These are phyloP conservation scores for Parathielavia hyrcaniae DNA, from an alignment of 495 filamentous ascomycete genomes.

Conservation along the genomic window DNA sequence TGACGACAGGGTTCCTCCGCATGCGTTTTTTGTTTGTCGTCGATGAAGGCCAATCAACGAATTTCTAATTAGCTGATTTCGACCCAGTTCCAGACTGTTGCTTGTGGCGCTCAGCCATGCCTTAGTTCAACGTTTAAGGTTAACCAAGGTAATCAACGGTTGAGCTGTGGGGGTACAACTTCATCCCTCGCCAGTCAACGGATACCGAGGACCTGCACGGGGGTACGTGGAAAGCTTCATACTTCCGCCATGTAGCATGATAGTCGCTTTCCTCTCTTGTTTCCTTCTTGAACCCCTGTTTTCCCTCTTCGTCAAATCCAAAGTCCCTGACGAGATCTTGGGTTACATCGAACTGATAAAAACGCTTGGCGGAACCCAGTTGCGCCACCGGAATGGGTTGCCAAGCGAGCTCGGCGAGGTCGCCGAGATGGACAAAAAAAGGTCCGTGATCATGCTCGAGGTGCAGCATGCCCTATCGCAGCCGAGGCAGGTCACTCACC, in stretches of 20 bases:
- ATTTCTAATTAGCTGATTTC: conserved; percentile 9
- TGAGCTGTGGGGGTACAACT: too few relatives aligned
- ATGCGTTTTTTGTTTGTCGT: neutral
- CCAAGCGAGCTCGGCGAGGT: conserved; percentile 13
- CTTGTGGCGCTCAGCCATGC: neutral
- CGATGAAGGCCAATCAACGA: conserved; percentile 14
- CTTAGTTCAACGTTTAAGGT: too few relatives aligned
- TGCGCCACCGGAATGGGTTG: conserved; percentile 9
- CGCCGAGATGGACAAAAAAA: neutral
- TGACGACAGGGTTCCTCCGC: too few relatives aligned
- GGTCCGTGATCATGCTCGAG: conserved; percentile 1
- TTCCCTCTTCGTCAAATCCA: too few relatives aligned
- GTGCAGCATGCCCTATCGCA: neutral
- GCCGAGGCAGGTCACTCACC: neutral
- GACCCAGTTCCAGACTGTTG: conserved; percentile 3
- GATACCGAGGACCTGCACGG: too few relatives aligned
- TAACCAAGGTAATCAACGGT: too few relatives aligned
- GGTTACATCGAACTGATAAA: conserved; percentile 28
- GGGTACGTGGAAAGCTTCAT: too few relatives aligned
- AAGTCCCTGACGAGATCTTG: neutral
- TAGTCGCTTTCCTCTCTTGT: neutral
- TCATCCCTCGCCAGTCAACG: too few relatives aligned
- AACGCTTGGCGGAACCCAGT: conserved; percentile 25
- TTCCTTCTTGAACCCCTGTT: neutral
- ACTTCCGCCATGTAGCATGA: too few relatives aligned